Evolutionary conservation across 441 rosid species (phyloP).

Genomic region (California macrophylla): DNA sequence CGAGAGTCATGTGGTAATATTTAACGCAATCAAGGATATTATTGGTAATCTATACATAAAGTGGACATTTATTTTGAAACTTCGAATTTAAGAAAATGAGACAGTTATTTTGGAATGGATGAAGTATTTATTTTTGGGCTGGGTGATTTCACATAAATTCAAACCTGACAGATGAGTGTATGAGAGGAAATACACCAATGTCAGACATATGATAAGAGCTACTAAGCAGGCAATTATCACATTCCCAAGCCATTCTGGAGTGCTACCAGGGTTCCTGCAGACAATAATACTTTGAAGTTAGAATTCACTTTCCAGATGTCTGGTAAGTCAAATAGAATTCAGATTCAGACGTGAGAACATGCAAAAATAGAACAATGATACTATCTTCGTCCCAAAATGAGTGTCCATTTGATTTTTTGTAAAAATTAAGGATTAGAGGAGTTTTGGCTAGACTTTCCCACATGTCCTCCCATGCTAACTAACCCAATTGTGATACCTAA

Average conservation of each 20-base stretch:
- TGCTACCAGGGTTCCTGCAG: constrained; percentile 71
- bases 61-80: too few relatives aligned
- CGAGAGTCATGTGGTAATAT: not conserved
- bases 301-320: constrained; percentile 2
- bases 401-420: not conserved
- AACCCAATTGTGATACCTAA: not conserved
- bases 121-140: too few relatives aligned
- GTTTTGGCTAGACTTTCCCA: not conserved
- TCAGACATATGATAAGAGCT: constrained; percentile 55
- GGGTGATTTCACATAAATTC: constrained; percentile 12
- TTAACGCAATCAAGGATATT: not conserved
- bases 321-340: not conserved
- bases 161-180: constrained; percentile 85
- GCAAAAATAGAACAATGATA: not conserved
- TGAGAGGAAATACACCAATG: constrained; percentile 68
- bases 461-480: not conserved
- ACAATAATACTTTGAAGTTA: constrained; percentile 16
- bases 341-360: not conserved
- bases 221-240: constrained; percentile 38
- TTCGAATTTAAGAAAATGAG: too few relatives aligned
- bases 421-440: not conserved
- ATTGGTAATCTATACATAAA: too few relatives aligned
- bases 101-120: too few relatives aligned
- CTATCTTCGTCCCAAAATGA: not conserved
- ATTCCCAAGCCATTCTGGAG: constrained; percentile 82